Base-by-base conservation (phyloP, 306 rosid species). In the Ormosia semicastrata region DNA sequence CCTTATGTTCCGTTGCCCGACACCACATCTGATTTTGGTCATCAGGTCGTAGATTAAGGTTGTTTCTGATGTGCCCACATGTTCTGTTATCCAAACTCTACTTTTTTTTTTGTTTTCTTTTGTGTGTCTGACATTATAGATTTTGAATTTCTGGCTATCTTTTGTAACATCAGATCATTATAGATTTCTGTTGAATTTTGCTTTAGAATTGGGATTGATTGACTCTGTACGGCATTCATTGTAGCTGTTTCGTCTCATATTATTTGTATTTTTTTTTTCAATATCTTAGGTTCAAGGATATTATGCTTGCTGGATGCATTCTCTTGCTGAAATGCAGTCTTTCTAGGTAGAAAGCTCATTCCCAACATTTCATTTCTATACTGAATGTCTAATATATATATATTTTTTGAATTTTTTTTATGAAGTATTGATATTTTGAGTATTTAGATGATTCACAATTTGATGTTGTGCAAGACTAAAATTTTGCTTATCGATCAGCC, bases 281-380 rank as follows among this genome's bases (percentile, higher is more conserved):
- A 56, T 10, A 41, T 56, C 56, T 77, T 72, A 89, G 90, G 88
- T 83, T 39, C 85, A 81, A 86, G 83, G 84, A 66, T 84, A 82
- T 85, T 85, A 88, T 89, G 89, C 59, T 79, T 71, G 84, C 82
- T 58, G 88, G 92, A 68, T 82, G 70, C 53, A 36, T 60, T 74
- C 79, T 75, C 60, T 76, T 81, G 85, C 76, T 62, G 75, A 85
- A 80, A 88, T 85, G 84, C 70, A 58, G 79, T 78, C 81, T 84
- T 83, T 44, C 65, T 81, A 81, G 89, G 93, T 89, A 84, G 52
- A 86, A 47, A 70, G 46, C 79, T 82, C 66, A n/a, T 80, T 50
- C 65, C 82, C 53, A 43, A 63, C 74, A 73, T 81, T 77, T 75
- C 30, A 14, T 78, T 78, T 54, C 4, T 63, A 34, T 56, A 53